Conservation (phyloP, 192 early-diverging fungal genomes). For the Pilobolus umbonatus region DNA sequence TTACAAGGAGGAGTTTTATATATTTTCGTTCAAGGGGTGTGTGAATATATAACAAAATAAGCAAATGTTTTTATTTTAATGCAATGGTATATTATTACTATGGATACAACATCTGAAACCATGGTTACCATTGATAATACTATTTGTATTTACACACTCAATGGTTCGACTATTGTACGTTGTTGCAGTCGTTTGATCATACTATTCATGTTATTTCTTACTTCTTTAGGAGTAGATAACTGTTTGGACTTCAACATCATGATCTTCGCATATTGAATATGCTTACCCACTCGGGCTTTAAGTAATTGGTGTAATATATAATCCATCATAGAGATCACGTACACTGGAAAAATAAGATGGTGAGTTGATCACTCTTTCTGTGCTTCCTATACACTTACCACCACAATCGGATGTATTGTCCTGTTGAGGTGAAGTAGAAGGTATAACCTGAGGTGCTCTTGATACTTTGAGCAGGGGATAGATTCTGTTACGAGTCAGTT, state of each 20-base stretch:
- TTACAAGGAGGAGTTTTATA: no score
- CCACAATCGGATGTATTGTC: slow-evolving; percentile 22
- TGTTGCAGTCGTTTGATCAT: slow-evolving; percentile 1
- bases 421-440: slow-evolving; percentile 18
- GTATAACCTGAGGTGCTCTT: neutral
- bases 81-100: no score
- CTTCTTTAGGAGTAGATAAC: neutral
- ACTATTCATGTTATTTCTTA: slow-evolving; percentile 1
- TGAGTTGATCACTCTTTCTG: neutral
- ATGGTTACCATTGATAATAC: no score
- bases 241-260: neutral
- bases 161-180: no score
- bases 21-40: no score
- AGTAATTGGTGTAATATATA: slow-evolving; percentile 10
- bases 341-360: slow-evolving; percentile 2
- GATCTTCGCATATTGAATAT: neutral
- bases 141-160: no score
- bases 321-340: slow-evolving; percentile 13
- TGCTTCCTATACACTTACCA: neutral
- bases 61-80: no score
- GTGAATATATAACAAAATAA: no score
- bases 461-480: neutral
- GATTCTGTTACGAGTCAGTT: neutral
- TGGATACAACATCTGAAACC: no score
- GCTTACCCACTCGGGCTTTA: neutral